A percentile compares a stretch with the other conserved stretches of the same genome.
These are phyloP conservation scores for Paracorniculantispora psalliotae DNA, from an alignment of 2,329 filamentous ascomycete species.

Conservation along the genomic window DNA sequence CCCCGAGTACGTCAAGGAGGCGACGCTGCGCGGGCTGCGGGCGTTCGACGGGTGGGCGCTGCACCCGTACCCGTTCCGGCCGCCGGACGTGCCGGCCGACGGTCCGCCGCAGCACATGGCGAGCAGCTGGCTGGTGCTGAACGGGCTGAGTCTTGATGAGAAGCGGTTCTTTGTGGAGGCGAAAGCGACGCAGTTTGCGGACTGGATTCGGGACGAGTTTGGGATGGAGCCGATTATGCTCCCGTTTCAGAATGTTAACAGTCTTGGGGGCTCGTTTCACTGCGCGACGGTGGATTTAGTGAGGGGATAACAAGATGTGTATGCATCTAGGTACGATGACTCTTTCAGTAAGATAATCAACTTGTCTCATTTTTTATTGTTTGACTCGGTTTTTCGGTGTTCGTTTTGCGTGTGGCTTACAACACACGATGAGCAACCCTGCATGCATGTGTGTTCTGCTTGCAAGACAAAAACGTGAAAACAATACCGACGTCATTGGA, in stretches of 20 bases:
- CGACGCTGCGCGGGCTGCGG: constrained; percentile 19
- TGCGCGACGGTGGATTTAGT: constrained; percentile 24
- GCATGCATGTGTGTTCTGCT: too few relatives aligned
- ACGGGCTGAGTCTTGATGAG: constrained; percentile 24
- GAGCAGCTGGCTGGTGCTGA: constrained; percentile 24
- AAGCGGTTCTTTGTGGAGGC: constrained; percentile 24
- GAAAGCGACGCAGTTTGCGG: constrained; percentile 18
- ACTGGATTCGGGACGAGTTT: constrained; percentile 16
- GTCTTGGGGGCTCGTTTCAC: constrained; percentile 29
- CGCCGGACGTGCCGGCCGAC: constrained; percentile 10
- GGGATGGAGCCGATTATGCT: constrained; percentile 17
- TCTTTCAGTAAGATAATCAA: too few relatives aligned
- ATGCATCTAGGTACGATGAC: too few relatives aligned
- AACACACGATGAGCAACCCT: too few relatives aligned
- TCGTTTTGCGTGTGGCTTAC: too few relatives aligned
- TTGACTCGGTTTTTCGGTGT: too few relatives aligned
- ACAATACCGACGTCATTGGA: background rate
- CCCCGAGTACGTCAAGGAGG: constrained; percentile 22
- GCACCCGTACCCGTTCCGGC: constrained; percentile 20
- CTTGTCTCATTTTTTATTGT: too few relatives aligned
- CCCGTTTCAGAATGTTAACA: constrained; percentile 28
- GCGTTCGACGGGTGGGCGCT: constrained; percentile 26
- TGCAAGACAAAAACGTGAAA: too few relatives aligned
- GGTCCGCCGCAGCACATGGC: constrained; percentile 24
- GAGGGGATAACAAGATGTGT: background rate